Conservation (phyloP, 805 yeast genomes). For the Starmera quercuum region DNA sequence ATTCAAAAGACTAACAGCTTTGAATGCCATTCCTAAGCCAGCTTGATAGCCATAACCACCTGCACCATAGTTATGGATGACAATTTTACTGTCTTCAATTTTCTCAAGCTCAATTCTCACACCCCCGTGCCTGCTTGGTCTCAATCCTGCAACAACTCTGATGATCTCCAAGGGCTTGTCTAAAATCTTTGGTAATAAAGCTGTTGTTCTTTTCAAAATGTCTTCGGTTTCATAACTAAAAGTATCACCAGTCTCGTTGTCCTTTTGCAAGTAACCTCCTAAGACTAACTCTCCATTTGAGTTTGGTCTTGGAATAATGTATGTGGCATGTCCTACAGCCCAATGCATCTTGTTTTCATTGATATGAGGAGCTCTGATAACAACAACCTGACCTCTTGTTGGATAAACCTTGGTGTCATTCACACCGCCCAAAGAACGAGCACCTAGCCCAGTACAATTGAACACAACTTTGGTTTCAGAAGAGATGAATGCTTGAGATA, state of each 20-base stretch:
- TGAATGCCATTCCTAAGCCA: conserved; percentile 51
- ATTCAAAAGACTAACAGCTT: too few relatives aligned
- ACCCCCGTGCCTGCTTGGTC: conserved; percentile 76
- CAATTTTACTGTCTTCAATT: conserved; percentile 30
- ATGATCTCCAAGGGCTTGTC: conserved; percentile 41
- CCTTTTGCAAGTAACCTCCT: conserved; percentile 68
- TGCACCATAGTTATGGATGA: conserved; percentile 71
- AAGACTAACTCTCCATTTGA: conserved; percentile 60
- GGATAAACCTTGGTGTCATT: conserved; percentile 57
- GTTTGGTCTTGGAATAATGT: conserved; percentile 64
- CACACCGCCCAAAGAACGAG: conserved; percentile 57
- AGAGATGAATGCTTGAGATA: conserved; percentile 43
- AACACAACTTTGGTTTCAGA: conserved; percentile 40
- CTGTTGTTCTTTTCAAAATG: conserved; percentile 51
- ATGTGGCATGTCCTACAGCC: conserved; percentile 58
- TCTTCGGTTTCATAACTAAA: conserved; percentile 50
- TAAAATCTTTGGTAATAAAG: conserved; percentile 41
- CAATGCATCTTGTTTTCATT: conserved; percentile 50
- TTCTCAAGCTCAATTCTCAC: conserved; percentile 56
- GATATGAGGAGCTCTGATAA: conserved; percentile 63
- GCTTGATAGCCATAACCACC: conserved; percentile 62
- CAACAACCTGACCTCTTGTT: conserved; percentile 74
- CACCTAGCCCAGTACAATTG: conserved; percentile 76
- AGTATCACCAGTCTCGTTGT: conserved; percentile 56
- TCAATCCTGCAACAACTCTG: conserved; percentile 62